Evolutionary conservation across 225 moss, liverwort and hornwort genomes (phyloP).

Genomic region (Neckera pumila): DNA sequence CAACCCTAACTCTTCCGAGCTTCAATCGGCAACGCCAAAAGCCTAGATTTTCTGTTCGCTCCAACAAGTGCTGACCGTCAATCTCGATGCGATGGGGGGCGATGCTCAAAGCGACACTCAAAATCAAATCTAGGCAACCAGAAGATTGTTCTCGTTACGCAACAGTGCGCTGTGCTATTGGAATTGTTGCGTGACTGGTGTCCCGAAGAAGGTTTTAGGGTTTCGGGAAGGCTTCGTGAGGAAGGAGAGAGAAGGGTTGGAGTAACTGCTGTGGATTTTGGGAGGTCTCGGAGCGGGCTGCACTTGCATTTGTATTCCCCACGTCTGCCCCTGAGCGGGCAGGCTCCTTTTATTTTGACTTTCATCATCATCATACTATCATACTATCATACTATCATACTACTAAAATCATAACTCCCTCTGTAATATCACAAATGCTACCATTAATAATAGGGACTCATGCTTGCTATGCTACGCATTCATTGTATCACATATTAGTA

Average conservation of each 20-base stretch:
- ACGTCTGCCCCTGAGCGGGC: neutral
- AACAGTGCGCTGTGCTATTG: neutral
- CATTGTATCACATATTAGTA: too few species aligned
- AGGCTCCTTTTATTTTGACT: neutral
- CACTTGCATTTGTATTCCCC: neutral
- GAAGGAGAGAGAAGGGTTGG: neutral
- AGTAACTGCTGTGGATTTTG: conserved; percentile 13
- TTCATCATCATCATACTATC: too few species aligned
- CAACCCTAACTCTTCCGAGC: neutral
- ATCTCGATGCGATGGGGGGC: neutral
- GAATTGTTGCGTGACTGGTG: neutral
- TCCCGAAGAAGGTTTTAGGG: neutral
- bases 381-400: too few species aligned
- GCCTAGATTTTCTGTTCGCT: neutral
- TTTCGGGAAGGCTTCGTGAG: neutral
- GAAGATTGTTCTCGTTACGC: neutral
- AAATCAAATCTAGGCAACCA: neutral
- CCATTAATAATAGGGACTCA: too few species aligned
- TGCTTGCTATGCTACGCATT: too few species aligned
- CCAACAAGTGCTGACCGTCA: neutral
- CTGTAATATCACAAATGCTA: too few species aligned
- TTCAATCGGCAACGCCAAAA: neutral
- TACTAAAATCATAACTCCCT: too few species aligned
- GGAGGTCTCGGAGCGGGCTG: neutral
- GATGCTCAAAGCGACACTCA: neutral